A percentile compares a stretch with the other conserved stretches of the same genome.
phyloP scores from a whole-genome alignment of 257 asterid genomes.

The Vinca minor region DNA sequence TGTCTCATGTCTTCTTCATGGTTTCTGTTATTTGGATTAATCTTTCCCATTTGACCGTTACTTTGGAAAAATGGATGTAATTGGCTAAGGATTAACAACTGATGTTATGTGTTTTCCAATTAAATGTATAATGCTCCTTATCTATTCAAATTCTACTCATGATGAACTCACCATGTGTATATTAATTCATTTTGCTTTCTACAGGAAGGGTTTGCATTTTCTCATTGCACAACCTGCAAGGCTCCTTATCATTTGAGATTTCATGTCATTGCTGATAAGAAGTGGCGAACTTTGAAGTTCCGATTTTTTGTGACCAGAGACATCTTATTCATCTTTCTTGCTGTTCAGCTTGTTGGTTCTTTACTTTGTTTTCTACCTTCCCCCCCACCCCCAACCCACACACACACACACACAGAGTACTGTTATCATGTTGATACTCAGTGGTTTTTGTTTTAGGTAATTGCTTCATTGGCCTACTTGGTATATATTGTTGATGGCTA shows the following conservation, averaged over 20 bases:
- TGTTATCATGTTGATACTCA: constrained; percentile 8
- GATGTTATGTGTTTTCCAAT: neutral
- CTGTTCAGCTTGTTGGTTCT: constrained; percentile 72
- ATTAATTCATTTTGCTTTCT: constrained; percentile 7
- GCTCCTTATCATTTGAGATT: constrained; percentile 85
- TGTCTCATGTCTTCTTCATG: neutral
- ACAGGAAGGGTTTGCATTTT: constrained; percentile 96
- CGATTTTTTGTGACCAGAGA: constrained; percentile 93
- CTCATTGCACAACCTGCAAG: constrained; percentile 95
- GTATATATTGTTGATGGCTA: constrained; percentile 57
- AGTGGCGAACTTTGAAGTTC: constrained; percentile 86
- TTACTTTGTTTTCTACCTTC: constrained; percentile 10
- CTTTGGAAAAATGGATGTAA: neutral
- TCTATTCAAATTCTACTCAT: neutral
- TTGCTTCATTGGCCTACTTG: constrained; percentile 53
- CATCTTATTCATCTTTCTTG: constrained; percentile 69
- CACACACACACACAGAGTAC: too few species aligned
- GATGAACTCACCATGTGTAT: neutral
- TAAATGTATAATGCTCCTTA: neutral
- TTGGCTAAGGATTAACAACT: neutral
- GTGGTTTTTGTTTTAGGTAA: constrained; percentile 50
- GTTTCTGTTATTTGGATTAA: neutral
- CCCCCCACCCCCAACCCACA: neutral
- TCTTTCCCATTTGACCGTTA: neutral
- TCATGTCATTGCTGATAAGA: constrained; percentile 68